phyloP scores from a whole-genome alignment of 2,329 filamentous ascomycete species.

The Fusarium verrucosum region DNA sequence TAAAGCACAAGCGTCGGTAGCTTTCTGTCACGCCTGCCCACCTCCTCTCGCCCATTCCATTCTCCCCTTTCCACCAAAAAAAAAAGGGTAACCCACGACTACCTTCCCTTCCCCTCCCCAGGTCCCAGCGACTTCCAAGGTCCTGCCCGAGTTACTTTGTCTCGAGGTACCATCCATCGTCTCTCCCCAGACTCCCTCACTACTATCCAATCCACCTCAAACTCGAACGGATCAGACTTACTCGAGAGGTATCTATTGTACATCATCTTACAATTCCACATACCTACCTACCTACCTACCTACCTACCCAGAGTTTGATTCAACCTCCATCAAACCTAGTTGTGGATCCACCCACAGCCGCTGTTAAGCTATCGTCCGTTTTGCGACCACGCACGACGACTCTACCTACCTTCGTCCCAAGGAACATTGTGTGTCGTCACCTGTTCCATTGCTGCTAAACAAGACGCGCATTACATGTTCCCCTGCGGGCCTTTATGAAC shows the following conservation, averaged over 20 bases:
- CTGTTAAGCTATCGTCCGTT: constrained; percentile 20
- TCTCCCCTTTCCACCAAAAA: constrained; percentile 48
- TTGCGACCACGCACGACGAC: neutral
- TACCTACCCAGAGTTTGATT: too few species aligned
- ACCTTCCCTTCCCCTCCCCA: constrained; percentile 46
- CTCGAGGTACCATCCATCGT: constrained; percentile 51
- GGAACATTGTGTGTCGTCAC: constrained; percentile 31
- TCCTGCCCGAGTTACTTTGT: constrained; percentile 53
- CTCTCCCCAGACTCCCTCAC: constrained; percentile 38
- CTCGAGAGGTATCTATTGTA: constrained; percentile 36
- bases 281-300: too few species aligned
- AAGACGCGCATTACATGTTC: constrained; percentile 33
- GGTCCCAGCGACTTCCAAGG: constrained; percentile 46
- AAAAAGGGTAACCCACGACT: constrained; percentile 49
- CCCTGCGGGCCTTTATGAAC: constrained; percentile 10
- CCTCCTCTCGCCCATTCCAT: constrained; percentile 44
- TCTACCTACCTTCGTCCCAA: constrained; percentile 6
- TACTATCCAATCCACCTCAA: constrained; percentile 32
- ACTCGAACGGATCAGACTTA: constrained; percentile 19
- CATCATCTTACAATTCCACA: constrained; percentile 33
- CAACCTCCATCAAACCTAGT: too few species aligned
- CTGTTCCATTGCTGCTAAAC: constrained; percentile 7
- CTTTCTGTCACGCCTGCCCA: constrained; percentile 44
- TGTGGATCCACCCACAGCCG: constrained; percentile 44
- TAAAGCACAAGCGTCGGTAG: constrained; percentile 32